Percentiles rank a stretch among this genome's conserved stretches.
phyloP scores from a whole-genome alignment of 768 basidiomycete species.

The Pleurotus sapidus region DNA sequence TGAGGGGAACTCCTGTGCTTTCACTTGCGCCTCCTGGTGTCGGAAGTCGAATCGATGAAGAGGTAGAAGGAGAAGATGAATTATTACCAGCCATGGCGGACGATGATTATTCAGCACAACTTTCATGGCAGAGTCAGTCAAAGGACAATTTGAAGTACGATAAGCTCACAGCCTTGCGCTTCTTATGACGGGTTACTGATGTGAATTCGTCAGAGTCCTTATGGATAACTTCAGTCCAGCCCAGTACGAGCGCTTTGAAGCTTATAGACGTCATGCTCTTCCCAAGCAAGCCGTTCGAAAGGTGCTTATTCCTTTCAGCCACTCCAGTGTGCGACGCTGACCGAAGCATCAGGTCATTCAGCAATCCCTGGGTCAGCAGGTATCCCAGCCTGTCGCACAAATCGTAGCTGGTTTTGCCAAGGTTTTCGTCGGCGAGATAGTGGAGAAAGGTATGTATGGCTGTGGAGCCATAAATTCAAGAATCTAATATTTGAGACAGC shows the following conservation, averaged over 20 bases:
- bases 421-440: slow-evolving; percentile 90
- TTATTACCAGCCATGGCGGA: slow-evolving; percentile 83
- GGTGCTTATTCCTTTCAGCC: slow-evolving; percentile 34
- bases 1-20: slow-evolving; percentile 4
- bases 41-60: slow-evolving; percentile 33
- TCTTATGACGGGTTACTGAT: background rate
- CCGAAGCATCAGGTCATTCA: slow-evolving; percentile 64
- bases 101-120: slow-evolving; percentile 82
- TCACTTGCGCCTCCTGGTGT: slow-evolving; percentile 11
- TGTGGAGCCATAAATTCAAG: slow-evolving; percentile 2
- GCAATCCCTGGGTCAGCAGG: slow-evolving; percentile 75
- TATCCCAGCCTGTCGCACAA: slow-evolving; percentile 84
- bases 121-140: slow-evolving; percentile 83
- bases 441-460: slow-evolving; percentile 69
- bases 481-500: slow-evolving; percentile 38
- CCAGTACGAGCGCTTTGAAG: slow-evolving; percentile 89
- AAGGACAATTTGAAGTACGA: slow-evolving; percentile 81
- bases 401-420: slow-evolving; percentile 88
- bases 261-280: slow-evolving; percentile 79
- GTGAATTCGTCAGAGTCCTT: slow-evolving; percentile 54
- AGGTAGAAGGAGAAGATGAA: slow-evolving; percentile 79
- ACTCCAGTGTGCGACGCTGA: no score
- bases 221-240: slow-evolving; percentile 85
- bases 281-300: slow-evolving; percentile 82
- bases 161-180: no score